Evolutionary conservation across 106 monocot species (phyloP).

Genomic region (Dendrobium nobile): DNA sequence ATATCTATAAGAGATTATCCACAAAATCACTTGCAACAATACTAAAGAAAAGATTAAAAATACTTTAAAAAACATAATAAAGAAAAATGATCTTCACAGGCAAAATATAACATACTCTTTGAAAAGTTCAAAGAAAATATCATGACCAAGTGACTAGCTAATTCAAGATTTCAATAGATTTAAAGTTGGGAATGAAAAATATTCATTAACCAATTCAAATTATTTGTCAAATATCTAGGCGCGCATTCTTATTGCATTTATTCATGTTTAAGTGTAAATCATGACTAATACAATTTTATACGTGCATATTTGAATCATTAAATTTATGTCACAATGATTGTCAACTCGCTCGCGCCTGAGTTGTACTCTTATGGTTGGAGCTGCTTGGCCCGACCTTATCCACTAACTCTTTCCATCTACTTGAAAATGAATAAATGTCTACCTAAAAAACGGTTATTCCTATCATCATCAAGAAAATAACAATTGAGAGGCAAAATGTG

Average conservation of each 20-base stretch:
- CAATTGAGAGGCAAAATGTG: background rate
- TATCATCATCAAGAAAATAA: background rate
- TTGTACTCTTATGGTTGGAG: slow-evolving; percentile 89
- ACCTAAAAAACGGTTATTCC: slow-evolving; percentile 25
- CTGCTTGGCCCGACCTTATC: slow-evolving; percentile 88
- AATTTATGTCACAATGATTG: background rate
- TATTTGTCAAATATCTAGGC: background rate
- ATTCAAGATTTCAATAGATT: background rate
- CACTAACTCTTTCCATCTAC: slow-evolving; percentile 97
- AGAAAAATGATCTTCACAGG: no score
- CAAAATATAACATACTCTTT: no score
- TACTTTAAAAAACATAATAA: no score
- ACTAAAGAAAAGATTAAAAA: no score
- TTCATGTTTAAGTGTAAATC: background rate
- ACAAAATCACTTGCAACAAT: no score
- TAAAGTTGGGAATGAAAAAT: background rate
- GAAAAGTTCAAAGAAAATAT: background rate
- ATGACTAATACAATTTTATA: background rate
- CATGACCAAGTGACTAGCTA: background rate
- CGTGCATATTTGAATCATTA: background rate
- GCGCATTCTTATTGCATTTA: no score
- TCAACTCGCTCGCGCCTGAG: slow-evolving; percentile 25
- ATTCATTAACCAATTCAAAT: background rate
- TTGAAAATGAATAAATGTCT: slow-evolving; percentile 84
- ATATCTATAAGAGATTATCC: no score